Evolutionary conservation across 208 protist genomes (phyloP).

Genomic region (Herpetomonas tarakana): DNA sequence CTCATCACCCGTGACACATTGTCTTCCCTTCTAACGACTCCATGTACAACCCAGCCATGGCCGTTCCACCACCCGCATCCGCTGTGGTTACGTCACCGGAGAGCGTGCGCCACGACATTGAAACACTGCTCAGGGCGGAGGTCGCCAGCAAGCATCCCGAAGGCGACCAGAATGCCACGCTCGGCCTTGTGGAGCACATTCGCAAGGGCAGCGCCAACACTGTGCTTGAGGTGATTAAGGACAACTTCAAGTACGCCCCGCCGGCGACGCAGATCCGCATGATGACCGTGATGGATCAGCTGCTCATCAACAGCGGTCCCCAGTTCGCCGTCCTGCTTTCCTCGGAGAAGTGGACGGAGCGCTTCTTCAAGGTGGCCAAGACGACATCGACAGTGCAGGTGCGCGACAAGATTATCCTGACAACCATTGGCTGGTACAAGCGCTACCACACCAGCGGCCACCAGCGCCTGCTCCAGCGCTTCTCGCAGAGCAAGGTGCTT

Average conservation of each 20-base stretch:
- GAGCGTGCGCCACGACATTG: constrained; percentile 17
- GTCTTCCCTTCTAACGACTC: too few species aligned
- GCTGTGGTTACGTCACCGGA: not conserved
- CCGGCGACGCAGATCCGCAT: constrained; percentile 54
- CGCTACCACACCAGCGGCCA: constrained; percentile 76
- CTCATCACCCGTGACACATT: too few species aligned
- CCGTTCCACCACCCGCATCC: not conserved
- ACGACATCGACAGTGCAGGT: constrained; percentile 39
- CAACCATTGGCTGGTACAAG: constrained; percentile 71
- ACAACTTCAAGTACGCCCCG: constrained; percentile 69
- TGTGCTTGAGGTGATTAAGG: constrained; percentile 73
- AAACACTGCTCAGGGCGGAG: constrained; percentile 20
- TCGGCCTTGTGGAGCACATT: constrained; percentile 60
- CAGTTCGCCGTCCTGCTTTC: constrained; percentile 77
- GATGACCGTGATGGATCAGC: constrained; percentile 77
- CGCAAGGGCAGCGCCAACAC: constrained; percentile 49
- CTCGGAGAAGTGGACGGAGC: constrained; percentile 85
- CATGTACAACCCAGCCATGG: not conserved
- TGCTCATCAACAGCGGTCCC: constrained; percentile 62
- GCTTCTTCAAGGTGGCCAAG: constrained; percentile 85
- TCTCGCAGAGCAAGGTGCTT: constrained; percentile 67
- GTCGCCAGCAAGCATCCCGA: constrained; percentile 39
- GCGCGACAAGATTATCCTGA: constrained; percentile 69
- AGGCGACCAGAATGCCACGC: constrained; percentile 44
- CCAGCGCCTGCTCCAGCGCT: constrained; percentile 66